phyloP scores from a whole-genome alignment of 805 yeast species.

The Candida dendrica region DNA sequence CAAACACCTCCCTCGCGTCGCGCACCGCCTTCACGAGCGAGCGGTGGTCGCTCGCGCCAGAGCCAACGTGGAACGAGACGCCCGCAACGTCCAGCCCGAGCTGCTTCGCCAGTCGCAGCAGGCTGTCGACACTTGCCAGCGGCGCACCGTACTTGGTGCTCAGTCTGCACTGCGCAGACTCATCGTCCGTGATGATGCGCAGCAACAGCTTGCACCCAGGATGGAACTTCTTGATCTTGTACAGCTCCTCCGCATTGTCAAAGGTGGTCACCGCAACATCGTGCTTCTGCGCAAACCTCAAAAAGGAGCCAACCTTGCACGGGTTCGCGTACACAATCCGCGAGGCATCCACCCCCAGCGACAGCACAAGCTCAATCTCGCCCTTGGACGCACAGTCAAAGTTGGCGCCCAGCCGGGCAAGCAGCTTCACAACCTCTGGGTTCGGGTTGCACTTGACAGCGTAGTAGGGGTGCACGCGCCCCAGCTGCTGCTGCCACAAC shows the following conservation, averaged over 20 bases:
- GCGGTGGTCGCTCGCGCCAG: slow-evolving; percentile 74
- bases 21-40: slow-evolving; percentile 63
- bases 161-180: slow-evolving; percentile 76
- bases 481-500: slow-evolving; percentile 55
- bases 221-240: slow-evolving; percentile 60
- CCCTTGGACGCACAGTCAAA: slow-evolving; percentile 91
- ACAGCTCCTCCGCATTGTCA: slow-evolving; percentile 80
- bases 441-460: slow-evolving; percentile 94
- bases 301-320: slow-evolving; percentile 78
- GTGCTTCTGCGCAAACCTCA: slow-evolving; percentile 57
- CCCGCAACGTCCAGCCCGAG: slow-evolving; percentile 67
- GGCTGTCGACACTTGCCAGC: slow-evolving; percentile 39
- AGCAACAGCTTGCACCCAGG: slow-evolving; percentile 67
- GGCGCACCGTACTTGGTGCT: slow-evolving; percentile 88
- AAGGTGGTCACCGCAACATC: slow-evolving; percentile 73
- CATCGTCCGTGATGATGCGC: slow-evolving; percentile 86
- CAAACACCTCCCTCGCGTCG: slow-evolving; percentile 67
- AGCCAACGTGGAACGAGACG: slow-evolving; percentile 93
- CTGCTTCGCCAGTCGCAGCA: slow-evolving; percentile 56
- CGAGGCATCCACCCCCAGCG: slow-evolving; percentile 53
- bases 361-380: slow-evolving; percentile 66
- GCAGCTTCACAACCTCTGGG: slow-evolving; percentile 43
- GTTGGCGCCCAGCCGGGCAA: slow-evolving; percentile 59
- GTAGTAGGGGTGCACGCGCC: slow-evolving; percentile 71
- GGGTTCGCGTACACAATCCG: slow-evolving; percentile 90